These are phyloP conservation scores for Globisporangium apiculatum DNA, from an alignment of 352 stramenopile species.

Conservation along the genomic window DNA sequence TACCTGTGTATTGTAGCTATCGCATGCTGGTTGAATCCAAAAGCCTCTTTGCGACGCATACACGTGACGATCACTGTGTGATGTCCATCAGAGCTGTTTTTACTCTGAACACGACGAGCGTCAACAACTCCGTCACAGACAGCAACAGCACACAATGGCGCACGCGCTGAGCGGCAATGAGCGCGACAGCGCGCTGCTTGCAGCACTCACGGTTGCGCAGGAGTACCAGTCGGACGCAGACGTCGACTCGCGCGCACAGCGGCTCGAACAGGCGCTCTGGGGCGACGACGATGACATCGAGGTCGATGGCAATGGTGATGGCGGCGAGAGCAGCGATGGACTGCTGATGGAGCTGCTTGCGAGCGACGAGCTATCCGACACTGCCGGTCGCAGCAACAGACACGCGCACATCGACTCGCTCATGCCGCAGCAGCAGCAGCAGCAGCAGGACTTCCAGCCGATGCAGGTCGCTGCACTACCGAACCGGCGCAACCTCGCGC, in stretches of 20 bases:
- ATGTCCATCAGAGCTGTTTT: background rate
- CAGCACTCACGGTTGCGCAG: constrained; percentile 1
- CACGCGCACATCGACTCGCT: background rate
- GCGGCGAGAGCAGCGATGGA: background rate
- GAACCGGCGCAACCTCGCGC: constrained; percentile 6
- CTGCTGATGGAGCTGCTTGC: constrained; percentile 1
- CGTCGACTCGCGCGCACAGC: background rate
- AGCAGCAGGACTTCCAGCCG: background rate
- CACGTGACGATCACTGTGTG: background rate
- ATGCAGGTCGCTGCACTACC: constrained; percentile 6
- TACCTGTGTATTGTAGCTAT: too few relatives aligned
- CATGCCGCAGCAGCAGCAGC: background rate
- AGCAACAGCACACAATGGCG: background rate
- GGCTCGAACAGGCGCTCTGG: constrained; percentile 11
- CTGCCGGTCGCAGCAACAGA: too few relatives aligned
- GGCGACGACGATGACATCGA: constrained; percentile 4
- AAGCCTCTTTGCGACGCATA: too few relatives aligned
- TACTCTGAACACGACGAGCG: background rate
- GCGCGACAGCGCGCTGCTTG: constrained; percentile 2
- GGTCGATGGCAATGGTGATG: background rate
- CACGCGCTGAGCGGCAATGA: background rate
- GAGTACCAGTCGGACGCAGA: background rate
- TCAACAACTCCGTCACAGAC: too few relatives aligned
- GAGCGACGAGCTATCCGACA: background rate
- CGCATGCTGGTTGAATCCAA: too few relatives aligned